A percentile compares a stretch with the other conserved stretches of the same genome.
Evolutionary conservation across 108 stramenopile genomes (phyloP).

Genomic region (Discostella pseudostelligera): DNA sequence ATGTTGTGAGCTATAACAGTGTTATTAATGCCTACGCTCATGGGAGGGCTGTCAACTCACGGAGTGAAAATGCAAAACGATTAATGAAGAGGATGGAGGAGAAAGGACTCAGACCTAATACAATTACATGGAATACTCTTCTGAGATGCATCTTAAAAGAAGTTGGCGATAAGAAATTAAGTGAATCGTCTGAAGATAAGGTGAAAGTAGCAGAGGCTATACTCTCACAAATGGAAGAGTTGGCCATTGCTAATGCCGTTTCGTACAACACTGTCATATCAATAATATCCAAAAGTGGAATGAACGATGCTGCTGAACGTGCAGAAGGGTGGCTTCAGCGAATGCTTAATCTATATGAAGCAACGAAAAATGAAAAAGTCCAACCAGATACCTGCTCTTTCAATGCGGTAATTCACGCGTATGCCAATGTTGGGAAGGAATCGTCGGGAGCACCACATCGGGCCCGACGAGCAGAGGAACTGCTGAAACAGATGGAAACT

Average conservation of each 20-base stretch:
- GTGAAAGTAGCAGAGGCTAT: slow-evolving; percentile 29
- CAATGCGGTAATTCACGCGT: slow-evolving; percentile 59
- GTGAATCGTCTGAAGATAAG: slow-evolving; percentile 10
- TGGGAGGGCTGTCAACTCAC: slow-evolving; percentile 13
- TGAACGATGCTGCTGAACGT: slow-evolving; percentile 38
- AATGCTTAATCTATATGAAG: slow-evolving; percentile 38
- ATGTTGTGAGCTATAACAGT: slow-evolving; percentile 40
- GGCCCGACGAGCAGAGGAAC: slow-evolving; percentile 53
- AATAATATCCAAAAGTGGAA: slow-evolving; percentile 44
- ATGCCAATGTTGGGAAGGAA: slow-evolving; percentile 45
- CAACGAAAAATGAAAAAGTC: slow-evolving; percentile 20
- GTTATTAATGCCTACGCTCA: slow-evolving; percentile 48
- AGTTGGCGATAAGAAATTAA: slow-evolving; percentile 9
- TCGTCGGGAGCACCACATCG: slow-evolving; percentile 12
- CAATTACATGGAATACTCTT: slow-evolving; percentile 34
- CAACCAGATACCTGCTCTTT: slow-evolving; percentile 69
- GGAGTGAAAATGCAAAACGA: slow-evolving; percentile 27
- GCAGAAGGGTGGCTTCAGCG: slow-evolving; percentile 56
- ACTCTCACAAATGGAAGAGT: slow-evolving; percentile 29
- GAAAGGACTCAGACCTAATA: slow-evolving; percentile 25
- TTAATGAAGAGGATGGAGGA: slow-evolving; percentile 29
- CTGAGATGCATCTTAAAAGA: slow-evolving; percentile 34
- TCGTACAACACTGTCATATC: slow-evolving; percentile 70
- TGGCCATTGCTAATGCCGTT: slow-evolving; percentile 25
- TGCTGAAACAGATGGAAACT: slow-evolving; percentile 56